A percentile compares a stretch with the other conserved stretches of the same genome.
Conservation (phyloP, 2,329 filamentous ascomycete species). For the Hymenoscyphus scutula region DNA sequence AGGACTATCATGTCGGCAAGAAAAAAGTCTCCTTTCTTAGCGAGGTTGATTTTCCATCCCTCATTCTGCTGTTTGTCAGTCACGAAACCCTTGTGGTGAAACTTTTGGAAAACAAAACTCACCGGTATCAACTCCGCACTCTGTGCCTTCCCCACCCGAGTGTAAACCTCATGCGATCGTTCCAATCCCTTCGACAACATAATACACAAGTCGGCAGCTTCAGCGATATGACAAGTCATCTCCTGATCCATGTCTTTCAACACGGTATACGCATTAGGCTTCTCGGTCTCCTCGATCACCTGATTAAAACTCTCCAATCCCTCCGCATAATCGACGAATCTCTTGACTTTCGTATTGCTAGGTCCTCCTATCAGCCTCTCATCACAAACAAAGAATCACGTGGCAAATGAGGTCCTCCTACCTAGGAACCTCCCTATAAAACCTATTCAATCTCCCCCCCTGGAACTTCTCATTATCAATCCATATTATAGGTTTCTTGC, state of each 20-base stretch:
- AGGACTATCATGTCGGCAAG: slow-evolving; percentile 44
- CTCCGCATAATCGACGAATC: slow-evolving; percentile 57
- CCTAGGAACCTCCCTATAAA: slow-evolving; percentile 60
- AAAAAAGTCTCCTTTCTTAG: background rate
- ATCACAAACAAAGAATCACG: slow-evolving; percentile 14
- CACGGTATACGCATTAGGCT: slow-evolving; percentile 53
- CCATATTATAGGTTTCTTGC: slow-evolving; percentile 53
- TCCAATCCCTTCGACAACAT: slow-evolving; percentile 46
- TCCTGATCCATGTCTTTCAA: slow-evolving; percentile 53
- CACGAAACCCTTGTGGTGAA: background rate
- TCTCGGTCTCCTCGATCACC: slow-evolving; percentile 45
- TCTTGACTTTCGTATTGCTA: slow-evolving; percentile 59
- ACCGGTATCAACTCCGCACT: slow-evolving; percentile 41
- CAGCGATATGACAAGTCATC: slow-evolving; percentile 54
- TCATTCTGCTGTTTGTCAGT: slow-evolving; percentile 20
- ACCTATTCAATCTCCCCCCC: slow-evolving; percentile 50
- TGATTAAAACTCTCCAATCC: slow-evolving; percentile 51
- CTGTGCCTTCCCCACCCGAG: slow-evolving; percentile 39
- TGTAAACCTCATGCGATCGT: slow-evolving; percentile 41
- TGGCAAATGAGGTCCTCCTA: slow-evolving; percentile 18
- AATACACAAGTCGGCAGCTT: slow-evolving; percentile 55
- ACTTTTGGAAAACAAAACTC: slow-evolving; percentile 11
- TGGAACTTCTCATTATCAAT: slow-evolving; percentile 53
- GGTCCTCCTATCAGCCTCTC: background rate
- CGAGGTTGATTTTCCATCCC: slow-evolving; percentile 40